Evolutionary conservation across 495 filamentous ascomycete genomes (phyloP).

Genomic region (Penicillium diatomitis): DNA sequence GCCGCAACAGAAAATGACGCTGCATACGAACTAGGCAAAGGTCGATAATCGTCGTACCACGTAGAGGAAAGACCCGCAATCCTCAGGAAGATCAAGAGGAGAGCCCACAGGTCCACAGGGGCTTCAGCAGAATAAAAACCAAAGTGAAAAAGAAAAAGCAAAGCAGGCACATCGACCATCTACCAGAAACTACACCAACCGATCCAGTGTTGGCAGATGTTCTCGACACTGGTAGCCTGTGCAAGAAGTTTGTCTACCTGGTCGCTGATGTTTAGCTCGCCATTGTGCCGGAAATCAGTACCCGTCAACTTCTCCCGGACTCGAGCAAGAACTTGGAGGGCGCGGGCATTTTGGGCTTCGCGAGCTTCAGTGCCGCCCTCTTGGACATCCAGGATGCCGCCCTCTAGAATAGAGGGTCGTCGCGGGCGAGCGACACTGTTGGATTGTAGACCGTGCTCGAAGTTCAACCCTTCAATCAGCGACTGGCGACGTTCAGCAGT

Average conservation of each 20-base stretch:
- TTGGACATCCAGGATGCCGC: slow-evolving; percentile 39
- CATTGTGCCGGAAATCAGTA: slow-evolving; percentile 50
- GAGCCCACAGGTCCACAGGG: neutral
- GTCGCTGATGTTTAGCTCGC: slow-evolving; percentile 75
- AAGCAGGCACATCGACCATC: neutral
- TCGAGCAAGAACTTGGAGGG: slow-evolving; percentile 81
- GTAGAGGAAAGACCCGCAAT: slow-evolving; percentile 9
- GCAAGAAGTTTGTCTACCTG: slow-evolving; percentile 91
- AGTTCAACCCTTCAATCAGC: slow-evolving; percentile 58
- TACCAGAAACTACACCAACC: slow-evolving; percentile 95
- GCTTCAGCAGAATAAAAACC: neutral
- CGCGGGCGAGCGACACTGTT: slow-evolving; percentile 40
- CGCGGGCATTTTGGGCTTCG: slow-evolving; percentile 87
- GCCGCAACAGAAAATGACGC: neutral
- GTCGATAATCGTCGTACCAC: slow-evolving; percentile 13
- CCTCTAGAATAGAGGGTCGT: slow-evolving; percentile 42
- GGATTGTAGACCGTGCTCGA: slow-evolving; percentile 35
- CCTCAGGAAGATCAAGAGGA: neutral
- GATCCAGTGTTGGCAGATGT: slow-evolving; percentile 97
- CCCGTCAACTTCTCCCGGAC: slow-evolving; percentile 92
- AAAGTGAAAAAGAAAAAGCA: slow-evolving; percentile 7
- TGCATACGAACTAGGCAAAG: neutral
- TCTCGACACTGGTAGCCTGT: slow-evolving; percentile 94
- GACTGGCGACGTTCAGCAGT: slow-evolving; percentile 69
- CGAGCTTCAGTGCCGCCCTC: slow-evolving; percentile 45